Evolutionary conservation across 495 filamentous ascomycete species (phyloP).

Genomic region (Aspergillus avenaceus): DNA sequence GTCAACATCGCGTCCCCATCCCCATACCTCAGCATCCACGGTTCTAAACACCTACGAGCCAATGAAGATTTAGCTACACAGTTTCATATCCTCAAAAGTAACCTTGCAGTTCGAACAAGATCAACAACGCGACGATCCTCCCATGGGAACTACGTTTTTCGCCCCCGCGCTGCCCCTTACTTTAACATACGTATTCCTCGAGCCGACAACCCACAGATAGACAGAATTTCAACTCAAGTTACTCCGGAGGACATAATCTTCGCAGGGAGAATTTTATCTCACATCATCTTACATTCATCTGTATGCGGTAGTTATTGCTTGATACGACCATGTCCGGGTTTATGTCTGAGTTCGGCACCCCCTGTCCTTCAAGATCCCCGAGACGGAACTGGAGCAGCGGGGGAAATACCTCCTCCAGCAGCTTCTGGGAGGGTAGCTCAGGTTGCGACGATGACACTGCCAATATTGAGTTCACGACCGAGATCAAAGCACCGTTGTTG

Average conservation of each 20-base stretch:
- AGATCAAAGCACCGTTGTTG: conserved; percentile 25
- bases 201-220: background rate
- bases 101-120: background rate
- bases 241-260: background rate
- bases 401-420: conserved; percentile 19
- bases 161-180: conserved; percentile 6
- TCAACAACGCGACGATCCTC: background rate
- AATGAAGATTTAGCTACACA: conserved; percentile 2
- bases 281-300: background rate
- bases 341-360: conserved; percentile 22
- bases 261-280: background rate
- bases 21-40: conserved; percentile 7
- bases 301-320: background rate
- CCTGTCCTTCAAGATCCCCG: conserved; percentile 25
- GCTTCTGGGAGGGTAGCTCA: conserved; percentile 20
- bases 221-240: background rate
- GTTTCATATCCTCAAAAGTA: background rate
- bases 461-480: conserved; percentile 36
- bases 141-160: background rate
- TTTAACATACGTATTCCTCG: conserved; percentile 6
- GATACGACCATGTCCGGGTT: conserved; percentile 24
- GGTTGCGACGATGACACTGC: conserved; percentile 24
- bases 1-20: conserved; percentile 22
- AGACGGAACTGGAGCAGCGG: conserved; percentile 11
- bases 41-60: background rate